phyloP scores from a whole-genome alignment of 106 monocot genomes.

The Acorus gramineus region DNA sequence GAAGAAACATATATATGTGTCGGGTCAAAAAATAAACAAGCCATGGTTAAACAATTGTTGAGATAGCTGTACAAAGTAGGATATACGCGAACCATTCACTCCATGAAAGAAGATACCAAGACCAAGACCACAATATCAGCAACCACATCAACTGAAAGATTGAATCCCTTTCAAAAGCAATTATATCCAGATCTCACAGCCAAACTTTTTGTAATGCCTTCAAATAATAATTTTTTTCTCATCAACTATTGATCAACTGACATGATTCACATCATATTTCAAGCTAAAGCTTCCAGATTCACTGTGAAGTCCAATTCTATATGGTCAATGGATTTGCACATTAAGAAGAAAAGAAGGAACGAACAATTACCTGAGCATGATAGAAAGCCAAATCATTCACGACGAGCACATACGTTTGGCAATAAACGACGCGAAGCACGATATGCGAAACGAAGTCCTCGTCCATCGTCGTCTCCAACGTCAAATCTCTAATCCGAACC shows the following conservation, averaged over 20 bases:
- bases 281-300: too few relatives aligned
- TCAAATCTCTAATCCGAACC: constrained; percentile 60
- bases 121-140: not conserved
- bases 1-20: too few relatives aligned
- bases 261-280: too few relatives aligned
- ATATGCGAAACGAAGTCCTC: constrained; percentile 92
- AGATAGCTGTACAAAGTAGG: constrained; percentile 64
- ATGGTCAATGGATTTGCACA: too few relatives aligned
- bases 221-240: too few relatives aligned
- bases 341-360: not conserved
- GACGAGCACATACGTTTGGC: constrained; percentile 45
- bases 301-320: too few relatives aligned
- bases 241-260: too few relatives aligned
- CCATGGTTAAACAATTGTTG: too few relatives aligned
- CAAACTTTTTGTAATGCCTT: too few relatives aligned
- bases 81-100: constrained; percentile 93
- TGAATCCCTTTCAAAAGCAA: too few relatives aligned
- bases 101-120: constrained; percentile 18
- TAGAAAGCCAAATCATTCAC: not conserved
- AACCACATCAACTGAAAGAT: not conserved
- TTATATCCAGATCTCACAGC: too few relatives aligned
- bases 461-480: constrained; percentile 45
- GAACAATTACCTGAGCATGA: not conserved
- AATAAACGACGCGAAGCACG: constrained; percentile 90
- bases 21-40: too few relatives aligned